phyloP scores from a whole-genome alignment of 257 asterid genomes.

The Solanum piurae region DNA sequence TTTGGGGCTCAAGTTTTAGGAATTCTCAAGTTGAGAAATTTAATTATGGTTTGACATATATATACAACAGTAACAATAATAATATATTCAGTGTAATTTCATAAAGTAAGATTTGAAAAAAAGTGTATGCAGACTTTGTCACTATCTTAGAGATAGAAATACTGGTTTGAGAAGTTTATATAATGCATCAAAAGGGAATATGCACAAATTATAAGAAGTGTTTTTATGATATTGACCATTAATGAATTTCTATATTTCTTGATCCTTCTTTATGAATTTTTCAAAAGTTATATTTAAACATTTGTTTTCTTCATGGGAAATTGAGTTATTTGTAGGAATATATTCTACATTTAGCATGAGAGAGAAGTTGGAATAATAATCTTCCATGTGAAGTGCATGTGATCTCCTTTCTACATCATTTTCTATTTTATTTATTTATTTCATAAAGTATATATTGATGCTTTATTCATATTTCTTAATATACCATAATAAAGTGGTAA shows the following conservation, averaged over 20 bases:
- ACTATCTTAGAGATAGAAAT: too few relatives aligned
- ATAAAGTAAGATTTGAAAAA: too few relatives aligned
- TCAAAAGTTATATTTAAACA: background rate
- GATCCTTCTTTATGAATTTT: background rate
- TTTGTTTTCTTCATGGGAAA: background rate
- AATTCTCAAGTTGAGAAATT: background rate
- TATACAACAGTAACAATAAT: too few relatives aligned
- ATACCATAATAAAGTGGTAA: background rate
- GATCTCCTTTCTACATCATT: background rate
- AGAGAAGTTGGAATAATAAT: background rate
- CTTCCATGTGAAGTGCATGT: background rate
- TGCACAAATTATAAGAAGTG: background rate
- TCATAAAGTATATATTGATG: background rate
- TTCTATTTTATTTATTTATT: background rate
- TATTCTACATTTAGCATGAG: background rate
- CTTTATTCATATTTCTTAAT: background rate
- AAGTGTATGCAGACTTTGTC: background rate
- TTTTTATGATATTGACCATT: background rate
- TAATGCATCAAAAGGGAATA: background rate
- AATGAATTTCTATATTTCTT: background rate
- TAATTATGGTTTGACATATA: background rate
- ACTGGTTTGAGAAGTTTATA: background rate
- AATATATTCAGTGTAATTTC: rapidly evolving
- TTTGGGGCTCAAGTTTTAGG: background rate
- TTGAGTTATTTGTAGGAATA: background rate